Conservation (phyloP, 306 rosid species). For the Dryas octopetala region DNA sequence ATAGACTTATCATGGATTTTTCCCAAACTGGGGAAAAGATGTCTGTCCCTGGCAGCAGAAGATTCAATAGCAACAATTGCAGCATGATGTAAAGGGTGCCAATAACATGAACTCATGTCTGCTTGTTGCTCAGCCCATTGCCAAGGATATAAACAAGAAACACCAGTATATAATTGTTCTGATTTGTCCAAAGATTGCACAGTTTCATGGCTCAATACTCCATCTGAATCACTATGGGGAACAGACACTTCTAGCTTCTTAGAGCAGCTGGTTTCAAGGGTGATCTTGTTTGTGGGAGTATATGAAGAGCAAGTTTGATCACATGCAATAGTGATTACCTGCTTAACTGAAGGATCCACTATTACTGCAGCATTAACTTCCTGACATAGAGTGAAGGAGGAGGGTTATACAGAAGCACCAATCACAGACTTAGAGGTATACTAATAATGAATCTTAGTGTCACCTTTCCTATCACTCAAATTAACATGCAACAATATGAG, state of each 20-base stretch:
- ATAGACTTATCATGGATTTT: slow-evolving; percentile 35
- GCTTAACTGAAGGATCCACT: slow-evolving; percentile 79
- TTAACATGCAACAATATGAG: neutral
- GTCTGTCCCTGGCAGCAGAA: slow-evolving; percentile 79
- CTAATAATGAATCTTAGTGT: too few relatives aligned
- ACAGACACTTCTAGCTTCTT: slow-evolving; percentile 28
- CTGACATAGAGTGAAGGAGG: slow-evolving; percentile 31
- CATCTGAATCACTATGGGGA: slow-evolving; percentile 29
- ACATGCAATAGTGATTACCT: slow-evolving; percentile 61
- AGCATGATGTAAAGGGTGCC: slow-evolving; percentile 86
- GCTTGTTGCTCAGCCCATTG: slow-evolving; percentile 60
- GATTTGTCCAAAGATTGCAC: slow-evolving; percentile 5
- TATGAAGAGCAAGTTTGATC: slow-evolving; percentile 58
- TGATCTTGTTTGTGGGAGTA: slow-evolving; percentile 28
- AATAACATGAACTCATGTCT: slow-evolving; percentile 35
- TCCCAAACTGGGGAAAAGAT: slow-evolving; percentile 45
- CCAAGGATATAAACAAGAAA: slow-evolving; percentile 71
- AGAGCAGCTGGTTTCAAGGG: slow-evolving; percentile 28
- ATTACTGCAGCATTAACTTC: slow-evolving; percentile 86
- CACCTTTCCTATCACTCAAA: neutral
- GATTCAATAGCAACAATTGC: slow-evolving; percentile 81
- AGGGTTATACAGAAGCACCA: neutral
- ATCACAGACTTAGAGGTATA: neutral
- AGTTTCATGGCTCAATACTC: slow-evolving; percentile 30
- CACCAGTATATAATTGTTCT: slow-evolving; percentile 21